Evolutionary conservation across 306 rosid genomes (phyloP).

Genomic region (Pterocarpus santalinus): DNA sequence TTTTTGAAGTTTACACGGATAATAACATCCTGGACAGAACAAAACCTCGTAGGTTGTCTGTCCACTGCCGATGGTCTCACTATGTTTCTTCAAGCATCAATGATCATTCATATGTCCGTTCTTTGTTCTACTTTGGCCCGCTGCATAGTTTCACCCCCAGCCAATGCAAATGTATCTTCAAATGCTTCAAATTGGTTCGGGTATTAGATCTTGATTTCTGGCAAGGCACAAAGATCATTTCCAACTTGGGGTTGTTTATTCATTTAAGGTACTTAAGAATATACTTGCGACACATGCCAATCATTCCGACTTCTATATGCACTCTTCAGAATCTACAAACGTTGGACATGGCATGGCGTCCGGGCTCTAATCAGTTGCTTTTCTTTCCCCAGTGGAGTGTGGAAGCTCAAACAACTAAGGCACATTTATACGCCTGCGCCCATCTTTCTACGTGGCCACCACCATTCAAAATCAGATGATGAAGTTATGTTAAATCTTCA

Average conservation of each 20-base stretch:
- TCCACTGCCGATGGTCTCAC: not conserved
- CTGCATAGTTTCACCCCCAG: fast-evolving
- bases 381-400: not conserved
- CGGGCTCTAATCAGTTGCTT: fast-evolving
- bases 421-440: not conserved
- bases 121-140: conserved; percentile 27
- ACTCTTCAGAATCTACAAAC: conserved; percentile 37
- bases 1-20: conserved; percentile 26
- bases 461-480: not conserved
- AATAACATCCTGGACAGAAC: not conserved
- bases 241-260: conserved; percentile 12
- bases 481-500: conserved; percentile 41
- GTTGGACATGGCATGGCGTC: not conserved
- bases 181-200: conserved; percentile 31
- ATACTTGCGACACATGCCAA: not conserved
- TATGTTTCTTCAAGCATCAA: conserved; percentile 32
- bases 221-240: not conserved
- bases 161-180: conserved; percentile 6
- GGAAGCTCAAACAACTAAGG: conserved; percentile 31
- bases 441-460: not conserved
- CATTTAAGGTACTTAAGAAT: conserved; percentile 46
- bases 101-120: conserved; percentile 40
- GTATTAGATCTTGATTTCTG: conserved; percentile 25
- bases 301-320: conserved; percentile 45
- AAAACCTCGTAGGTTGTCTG: conserved; percentile 41